Conservation (phyloP, 129 eudicot genomes). For the Escallonia rubra region DNA sequence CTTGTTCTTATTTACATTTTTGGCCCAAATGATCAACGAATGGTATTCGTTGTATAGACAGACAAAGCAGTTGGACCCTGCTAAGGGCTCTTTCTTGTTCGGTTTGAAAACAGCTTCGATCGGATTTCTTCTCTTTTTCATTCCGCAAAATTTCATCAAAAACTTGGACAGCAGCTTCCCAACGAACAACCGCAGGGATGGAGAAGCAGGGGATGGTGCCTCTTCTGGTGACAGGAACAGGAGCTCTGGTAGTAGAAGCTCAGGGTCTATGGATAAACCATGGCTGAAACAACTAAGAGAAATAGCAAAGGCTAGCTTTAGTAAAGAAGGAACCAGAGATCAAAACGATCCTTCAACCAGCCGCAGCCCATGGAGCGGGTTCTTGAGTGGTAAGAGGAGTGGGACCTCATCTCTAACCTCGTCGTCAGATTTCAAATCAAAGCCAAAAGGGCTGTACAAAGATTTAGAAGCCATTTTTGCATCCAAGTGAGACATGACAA, state of each 20-base stretch:
- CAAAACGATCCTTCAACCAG: constrained; percentile 70
- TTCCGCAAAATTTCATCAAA: constrained; percentile 45
- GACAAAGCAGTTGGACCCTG: constrained; percentile 57
- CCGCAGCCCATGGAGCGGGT: constrained; percentile 51
- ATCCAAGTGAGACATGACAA: constrained; percentile 19
- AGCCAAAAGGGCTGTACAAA: constrained; percentile 63
- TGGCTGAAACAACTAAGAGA: constrained; percentile 83
- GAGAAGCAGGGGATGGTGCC: constrained; percentile 14
- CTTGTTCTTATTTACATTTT: constrained; percentile 47
- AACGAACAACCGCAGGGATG: constrained; percentile 2
- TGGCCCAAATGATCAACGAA: constrained; percentile 58
- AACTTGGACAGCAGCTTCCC: constrained; percentile 35
- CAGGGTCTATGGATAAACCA: constrained; percentile 50
- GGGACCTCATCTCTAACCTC: constrained; percentile 56
- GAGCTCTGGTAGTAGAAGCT: constrained; percentile 40
- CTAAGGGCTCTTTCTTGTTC: constrained; percentile 29
- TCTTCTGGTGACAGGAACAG: constrained; percentile 26
- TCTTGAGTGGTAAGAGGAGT: constrained; percentile 63
- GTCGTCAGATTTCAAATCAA: constrained; percentile 53
- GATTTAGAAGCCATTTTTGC: constrained; percentile 95
- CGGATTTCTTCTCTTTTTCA: constrained; percentile 56
- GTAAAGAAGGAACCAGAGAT: constrained; percentile 31
- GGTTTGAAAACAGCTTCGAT: constrained; percentile 60
- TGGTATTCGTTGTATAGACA: constrained; percentile 76
- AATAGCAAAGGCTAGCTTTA: constrained; percentile 72